Evolutionary conservation across 2,329 filamentous ascomycete species (phyloP), one percentile per base, ranked within the genome.

Genomic region (Fusarium caatingaense): DNA sequence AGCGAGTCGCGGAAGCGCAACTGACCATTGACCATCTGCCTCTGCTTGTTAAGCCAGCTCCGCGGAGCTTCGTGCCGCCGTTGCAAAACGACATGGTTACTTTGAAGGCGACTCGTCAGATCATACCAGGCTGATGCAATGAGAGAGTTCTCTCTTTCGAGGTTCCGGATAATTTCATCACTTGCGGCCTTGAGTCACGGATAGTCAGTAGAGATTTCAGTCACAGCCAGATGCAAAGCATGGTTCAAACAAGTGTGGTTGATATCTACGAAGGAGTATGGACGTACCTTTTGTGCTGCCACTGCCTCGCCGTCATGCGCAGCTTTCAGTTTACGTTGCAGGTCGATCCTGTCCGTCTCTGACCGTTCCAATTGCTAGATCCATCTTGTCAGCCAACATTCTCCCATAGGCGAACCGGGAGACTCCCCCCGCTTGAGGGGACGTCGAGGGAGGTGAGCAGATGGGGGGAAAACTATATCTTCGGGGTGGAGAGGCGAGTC

Each of bases 41-140:
- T 87, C 85, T 96, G 93, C 83, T 92, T 94, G 76, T 92, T 92
- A 73, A 97, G 82, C 92, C 92, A 97, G 80, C 92, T 94, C 80
- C 89, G 91, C 16, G 92, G 91, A 72, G 87, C 87, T 73, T 95
- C 92, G 72, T 89, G 88, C 72, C 92, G 86, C 71, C 93, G 84
- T 76, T 94, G 91, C 67, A 97, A 81, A 57, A 93, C 89, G 44
- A 95, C 91, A 67, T 92, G 92, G 78, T 94, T 95, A 82, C 92
- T 94, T 81, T 96, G 93, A 72, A 97, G 80, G 54, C 93, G 86
- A 76, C 86, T 90, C 27, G 91, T 90, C 74, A 96, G 87, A 79
- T 95, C 92, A 81, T 94, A 94, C 92, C 92, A 97, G 4, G 93
- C 93, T n/a, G 90, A 92, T 27, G 91, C 85, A 74, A 97, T 93